Evolutionary conservation across 108 stramenopile genomes (phyloP), one percentile per base, ranked within the genome.

Genomic region (Conticribra guillardii): DNA sequence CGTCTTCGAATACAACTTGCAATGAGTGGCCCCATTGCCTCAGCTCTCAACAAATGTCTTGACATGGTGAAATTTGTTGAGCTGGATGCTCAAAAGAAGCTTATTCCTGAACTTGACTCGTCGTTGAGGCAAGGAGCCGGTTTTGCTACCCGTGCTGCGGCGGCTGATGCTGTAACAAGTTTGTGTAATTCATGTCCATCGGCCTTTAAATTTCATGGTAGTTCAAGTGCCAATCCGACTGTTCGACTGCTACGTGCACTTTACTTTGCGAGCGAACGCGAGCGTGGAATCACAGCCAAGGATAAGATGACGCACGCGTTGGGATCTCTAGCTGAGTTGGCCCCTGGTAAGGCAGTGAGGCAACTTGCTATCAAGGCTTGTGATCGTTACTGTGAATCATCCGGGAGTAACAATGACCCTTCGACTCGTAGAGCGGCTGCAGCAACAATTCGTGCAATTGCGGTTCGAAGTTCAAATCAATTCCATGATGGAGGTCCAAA

Each of bases 171-270:
- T 45, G 88, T 88, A 8, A 62, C 83, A 52, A 83, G 71, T n/a
- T 51, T 94, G 19, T 90, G 85, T 60, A 60, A 51, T 31, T 81
- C 84, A 9, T 86, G 87, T 61, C 90, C 93, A 15, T 53, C 67
- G 17, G 90, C 90, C 14, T 94, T 94, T 61, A 61, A 60, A 47
- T 87, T 87, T 65, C 69, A 65, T 67, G 86, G 88, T 7, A 19
- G 61, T 2, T 74, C 84, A 41, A 81, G 62, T 67, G 60, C 80
- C 17, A 89, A 88, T 62, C 88, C 93, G 14, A 80, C 82, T 0
- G 91, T 92, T 11, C 79, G 91, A 57, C 72, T 95, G 32, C 76
- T 95, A 17, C 85, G 91, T 45, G 89, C 86, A n/a, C 65, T 95
- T 29, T 95, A 89, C 65, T 87, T 78, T 67, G 89, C 89, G 1